These are phyloP conservation scores for Brachypodium distachyon DNA, from an alignment of 202 grass and related monocot genomes.

Conservation along the genomic window DNA sequence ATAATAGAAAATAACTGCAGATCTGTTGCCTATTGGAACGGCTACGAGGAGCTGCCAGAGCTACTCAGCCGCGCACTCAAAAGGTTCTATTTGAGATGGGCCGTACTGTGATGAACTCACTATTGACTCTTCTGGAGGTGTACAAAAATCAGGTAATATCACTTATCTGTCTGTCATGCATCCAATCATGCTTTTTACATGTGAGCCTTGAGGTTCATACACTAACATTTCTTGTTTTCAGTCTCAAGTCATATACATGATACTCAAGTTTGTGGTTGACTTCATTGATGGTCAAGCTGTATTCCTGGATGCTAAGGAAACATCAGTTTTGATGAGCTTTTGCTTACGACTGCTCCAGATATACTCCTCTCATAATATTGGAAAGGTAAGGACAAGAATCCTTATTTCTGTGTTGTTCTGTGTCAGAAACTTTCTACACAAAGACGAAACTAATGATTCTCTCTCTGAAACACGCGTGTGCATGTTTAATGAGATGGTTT, in stretches of 20 bases:
- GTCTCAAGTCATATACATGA: constrained; percentile 86
- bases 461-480: background rate
- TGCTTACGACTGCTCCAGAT: constrained; percentile 85
- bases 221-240: constrained; percentile 18
- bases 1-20: constrained; percentile 42
- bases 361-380: constrained; percentile 96
- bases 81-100: constrained; percentile 97
- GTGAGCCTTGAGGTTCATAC: constrained; percentile 16
- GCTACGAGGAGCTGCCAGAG: constrained; percentile 90
- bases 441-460: background rate
- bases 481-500: background rate
- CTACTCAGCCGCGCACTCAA: constrained; percentile 82
- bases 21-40: constrained; percentile 92
- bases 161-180: constrained; percentile 3
- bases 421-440: background rate
- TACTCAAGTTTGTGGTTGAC: constrained; percentile 98
- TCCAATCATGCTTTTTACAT: background rate
- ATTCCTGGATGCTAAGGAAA: constrained; percentile 86
- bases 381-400: constrained; percentile 52
- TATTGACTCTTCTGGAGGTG: constrained; percentile 79
- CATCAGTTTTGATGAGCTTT: constrained; percentile 82
- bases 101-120: constrained; percentile 69
- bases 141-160: constrained; percentile 86
- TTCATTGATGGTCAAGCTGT: constrained; percentile 93
- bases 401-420: constrained; percentile 1